Conservation (phyloP, 495 filamentous ascomycete species). For the Penicillium canescens region DNA sequence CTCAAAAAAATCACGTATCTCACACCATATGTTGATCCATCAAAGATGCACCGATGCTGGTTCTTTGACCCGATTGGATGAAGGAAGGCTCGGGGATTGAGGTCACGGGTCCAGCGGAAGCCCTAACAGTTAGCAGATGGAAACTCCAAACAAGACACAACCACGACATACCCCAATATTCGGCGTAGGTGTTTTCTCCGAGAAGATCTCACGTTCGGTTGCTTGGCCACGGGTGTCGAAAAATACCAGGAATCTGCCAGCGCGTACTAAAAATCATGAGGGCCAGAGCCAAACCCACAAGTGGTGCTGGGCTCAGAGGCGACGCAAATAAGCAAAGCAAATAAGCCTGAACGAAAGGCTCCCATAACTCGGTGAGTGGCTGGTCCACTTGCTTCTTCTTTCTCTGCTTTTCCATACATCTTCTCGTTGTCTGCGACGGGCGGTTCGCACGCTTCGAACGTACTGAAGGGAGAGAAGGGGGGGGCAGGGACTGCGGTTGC, state of each 20-base stretch:
- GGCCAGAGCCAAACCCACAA: slow-evolving; percentile 1
- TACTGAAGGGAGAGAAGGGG: neutral
- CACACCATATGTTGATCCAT: too few relatives aligned
- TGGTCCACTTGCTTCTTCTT: neutral
- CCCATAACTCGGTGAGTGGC: neutral
- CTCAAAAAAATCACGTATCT: too few relatives aligned
- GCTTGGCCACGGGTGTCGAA: neutral
- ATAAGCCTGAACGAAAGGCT: neutral
- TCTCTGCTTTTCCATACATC: neutral
- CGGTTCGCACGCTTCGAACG: neutral
- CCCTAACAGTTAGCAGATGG: too few relatives aligned
- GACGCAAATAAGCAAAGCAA: neutral
- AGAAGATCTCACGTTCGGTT: too few relatives aligned
- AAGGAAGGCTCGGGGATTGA: too few relatives aligned
- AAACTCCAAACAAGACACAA: too few relatives aligned
- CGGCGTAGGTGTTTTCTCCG: too few relatives aligned
- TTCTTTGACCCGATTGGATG: too few relatives aligned
- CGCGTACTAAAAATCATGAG: neutral
- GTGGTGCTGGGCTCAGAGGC: neutral
- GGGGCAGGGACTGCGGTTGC: too few relatives aligned
- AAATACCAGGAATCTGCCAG: neutral
- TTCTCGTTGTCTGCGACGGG: neutral
- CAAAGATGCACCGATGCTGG: too few relatives aligned
- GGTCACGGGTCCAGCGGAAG: too few relatives aligned
- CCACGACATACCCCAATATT: too few relatives aligned